Evolutionary conservation across 73 alveolate species (phyloP).

Genomic region (Paraurostyla sp.): DNA sequence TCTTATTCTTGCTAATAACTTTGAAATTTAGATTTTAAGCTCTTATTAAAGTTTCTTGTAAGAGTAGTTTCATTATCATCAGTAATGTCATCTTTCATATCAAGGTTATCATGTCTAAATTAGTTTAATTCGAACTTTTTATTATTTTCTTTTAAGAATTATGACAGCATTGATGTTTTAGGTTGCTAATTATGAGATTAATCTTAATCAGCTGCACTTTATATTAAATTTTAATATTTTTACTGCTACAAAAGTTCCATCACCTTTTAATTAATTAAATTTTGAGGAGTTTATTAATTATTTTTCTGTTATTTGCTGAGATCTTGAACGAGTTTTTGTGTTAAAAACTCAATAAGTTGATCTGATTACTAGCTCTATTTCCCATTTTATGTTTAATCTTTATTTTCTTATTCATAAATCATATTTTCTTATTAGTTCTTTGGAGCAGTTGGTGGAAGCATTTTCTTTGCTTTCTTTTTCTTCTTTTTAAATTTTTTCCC

Average conservation of each 20-base stretch:
- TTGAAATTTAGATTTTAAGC: not conserved
- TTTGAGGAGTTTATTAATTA: not conserved
- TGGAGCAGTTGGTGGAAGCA: slow-evolving; percentile 44
- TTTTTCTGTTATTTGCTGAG: not conserved
- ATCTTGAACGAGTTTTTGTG: slow-evolving; percentile 7
- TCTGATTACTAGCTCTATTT: not conserved
- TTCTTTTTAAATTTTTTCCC: slow-evolving; percentile 3
- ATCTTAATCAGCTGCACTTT: too few species aligned
- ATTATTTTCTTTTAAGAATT: too few species aligned
- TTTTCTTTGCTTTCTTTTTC: slow-evolving; percentile 1
- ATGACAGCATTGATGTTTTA: too few species aligned
- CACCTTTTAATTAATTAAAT: not conserved
- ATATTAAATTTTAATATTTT: not conserved
- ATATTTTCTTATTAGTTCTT: not conserved
- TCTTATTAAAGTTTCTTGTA: too few species aligned
- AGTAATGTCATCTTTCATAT: too few species aligned
- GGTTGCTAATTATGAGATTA: too few species aligned
- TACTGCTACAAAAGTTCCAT: not conserved
- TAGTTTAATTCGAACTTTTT: too few species aligned
- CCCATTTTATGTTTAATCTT: not conserved
- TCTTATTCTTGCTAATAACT: not conserved
- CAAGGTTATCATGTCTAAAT: too few species aligned
- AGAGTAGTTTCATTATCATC: too few species aligned
- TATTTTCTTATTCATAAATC: not conserved
- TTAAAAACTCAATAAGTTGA: not conserved